phyloP scores from a whole-genome alignment of 2,329 filamentous ascomycete species.

The Curvularia hawaiiensis region DNA sequence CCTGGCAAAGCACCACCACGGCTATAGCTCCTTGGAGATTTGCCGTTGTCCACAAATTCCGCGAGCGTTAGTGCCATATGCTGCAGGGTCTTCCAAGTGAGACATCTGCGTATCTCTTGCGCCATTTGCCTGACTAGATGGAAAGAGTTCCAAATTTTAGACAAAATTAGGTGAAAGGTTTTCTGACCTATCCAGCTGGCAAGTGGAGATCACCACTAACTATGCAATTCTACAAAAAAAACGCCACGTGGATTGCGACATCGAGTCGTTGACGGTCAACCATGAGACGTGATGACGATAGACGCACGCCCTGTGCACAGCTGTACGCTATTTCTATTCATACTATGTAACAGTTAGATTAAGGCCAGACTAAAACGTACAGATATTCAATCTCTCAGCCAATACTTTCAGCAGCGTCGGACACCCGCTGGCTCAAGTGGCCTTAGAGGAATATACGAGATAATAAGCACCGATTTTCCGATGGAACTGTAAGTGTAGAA shows the following conservation, averaged over 20 bases:
- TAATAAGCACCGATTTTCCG: not conserved
- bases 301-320: not conserved
- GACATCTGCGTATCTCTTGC: too few species aligned
- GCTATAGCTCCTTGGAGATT: not conserved
- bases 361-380: not conserved
- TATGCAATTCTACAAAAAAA: not conserved
- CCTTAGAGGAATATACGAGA: not conserved
- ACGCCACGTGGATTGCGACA: not conserved
- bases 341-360: not conserved
- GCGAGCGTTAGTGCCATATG: too few species aligned
- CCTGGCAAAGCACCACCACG: not conserved
- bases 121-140: not conserved
- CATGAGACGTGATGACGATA: not conserved
- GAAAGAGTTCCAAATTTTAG: not conserved
- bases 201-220: not conserved
- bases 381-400: not conserved
- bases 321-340: not conserved
- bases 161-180: not conserved
- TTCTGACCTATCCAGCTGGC: not conserved
- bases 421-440: not conserved
- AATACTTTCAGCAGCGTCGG: not conserved
- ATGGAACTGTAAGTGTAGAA: not conserved
- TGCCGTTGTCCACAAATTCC: not conserved
- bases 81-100: not conserved
- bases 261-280: not conserved